Evolutionary conservation across 345 rosid species (phyloP).

Genomic region (Rhizophora mangle): DNA sequence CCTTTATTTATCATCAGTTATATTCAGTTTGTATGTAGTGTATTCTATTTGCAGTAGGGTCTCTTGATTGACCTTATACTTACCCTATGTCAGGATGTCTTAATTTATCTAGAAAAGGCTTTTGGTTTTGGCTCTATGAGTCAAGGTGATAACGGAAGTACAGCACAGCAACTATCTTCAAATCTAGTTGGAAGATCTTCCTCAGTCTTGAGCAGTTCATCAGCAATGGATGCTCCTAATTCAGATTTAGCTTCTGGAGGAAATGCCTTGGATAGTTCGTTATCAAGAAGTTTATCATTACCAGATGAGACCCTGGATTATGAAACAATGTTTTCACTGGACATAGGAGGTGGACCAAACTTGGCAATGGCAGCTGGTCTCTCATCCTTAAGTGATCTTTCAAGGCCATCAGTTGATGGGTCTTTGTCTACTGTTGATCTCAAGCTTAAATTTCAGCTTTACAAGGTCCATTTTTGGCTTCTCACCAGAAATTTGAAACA

Average conservation of each 20-base stretch:
- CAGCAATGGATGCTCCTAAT: slow-evolving; percentile 52
- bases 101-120: slow-evolving; percentile 67
- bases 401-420: slow-evolving; percentile 55
- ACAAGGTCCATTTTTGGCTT: slow-evolving; percentile 83
- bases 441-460: slow-evolving; percentile 91
- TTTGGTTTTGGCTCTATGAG: slow-evolving; percentile 55
- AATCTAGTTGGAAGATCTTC: slow-evolving; percentile 57
- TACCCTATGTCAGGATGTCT: slow-evolving; percentile 60
- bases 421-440: slow-evolving; percentile 60
- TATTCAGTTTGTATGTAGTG: no score
- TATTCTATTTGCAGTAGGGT: no score
- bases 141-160: slow-evolving; percentile 65
- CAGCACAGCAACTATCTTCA: slow-evolving; percentile 52
- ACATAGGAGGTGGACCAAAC: slow-evolving; percentile 67
- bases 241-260: slow-evolving; percentile 50
- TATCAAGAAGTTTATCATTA: slow-evolving; percentile 56
- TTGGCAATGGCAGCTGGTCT: slow-evolving; percentile 47
- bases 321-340: slow-evolving; percentile 60
- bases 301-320: slow-evolving; percentile 77
- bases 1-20: neutral
- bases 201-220: slow-evolving; percentile 57
- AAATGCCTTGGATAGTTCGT: slow-evolving; percentile 58
- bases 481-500: slow-evolving; percentile 84
- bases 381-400: slow-evolving; percentile 52
- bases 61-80: slow-evolving; percentile 2